Percentiles rank a stretch among this genome's conserved stretches.
These are phyloP conservation scores for Cymbopogon citratus DNA, from an alignment of 176 grass and related monocot species.

Conservation along the genomic window DNA sequence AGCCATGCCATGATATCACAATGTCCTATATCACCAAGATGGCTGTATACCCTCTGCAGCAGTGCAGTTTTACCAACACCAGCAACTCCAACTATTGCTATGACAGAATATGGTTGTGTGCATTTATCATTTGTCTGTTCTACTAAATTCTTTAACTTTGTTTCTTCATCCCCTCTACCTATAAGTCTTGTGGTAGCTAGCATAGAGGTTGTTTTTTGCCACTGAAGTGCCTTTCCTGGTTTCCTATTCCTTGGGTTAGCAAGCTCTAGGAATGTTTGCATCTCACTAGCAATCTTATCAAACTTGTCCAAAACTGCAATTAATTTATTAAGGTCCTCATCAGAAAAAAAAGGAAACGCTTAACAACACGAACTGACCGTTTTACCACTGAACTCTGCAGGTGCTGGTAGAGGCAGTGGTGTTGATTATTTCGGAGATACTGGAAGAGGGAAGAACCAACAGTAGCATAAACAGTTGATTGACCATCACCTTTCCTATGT, in stretches of 20 bases:
- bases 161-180: slow-evolving; percentile 7
- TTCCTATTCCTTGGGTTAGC: not conserved
- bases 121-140: not conserved
- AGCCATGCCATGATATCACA: slow-evolving; percentile 28
- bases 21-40: not conserved
- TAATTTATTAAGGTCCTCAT: slow-evolving; percentile 11
- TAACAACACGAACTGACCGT: not conserved
- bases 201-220: slow-evolving; percentile 29
- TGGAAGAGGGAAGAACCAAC: not conserved
- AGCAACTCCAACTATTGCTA: slow-evolving; percentile 45
- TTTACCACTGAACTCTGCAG: not conserved
- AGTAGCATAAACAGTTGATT: not conserved
- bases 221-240: not conserved
- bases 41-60: slow-evolving; percentile 13
- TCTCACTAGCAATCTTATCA: slow-evolving; percentile 4
- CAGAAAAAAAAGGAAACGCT: not conserved
- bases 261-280: slow-evolving; percentile 14
- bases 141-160: not conserved
- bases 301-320: slow-evolving; percentile 1
- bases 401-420: not conserved
- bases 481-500: not conserved
- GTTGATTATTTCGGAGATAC: not conserved
- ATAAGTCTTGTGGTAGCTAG: not conserved
- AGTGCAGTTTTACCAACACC: slow-evolving; percentile 53
- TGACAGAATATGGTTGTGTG: slow-evolving; percentile 22